These are phyloP conservation scores for Sporobolomyces pararoseus DNA, from an alignment of 768 basidiomycete species.

Conservation along the genomic window DNA sequence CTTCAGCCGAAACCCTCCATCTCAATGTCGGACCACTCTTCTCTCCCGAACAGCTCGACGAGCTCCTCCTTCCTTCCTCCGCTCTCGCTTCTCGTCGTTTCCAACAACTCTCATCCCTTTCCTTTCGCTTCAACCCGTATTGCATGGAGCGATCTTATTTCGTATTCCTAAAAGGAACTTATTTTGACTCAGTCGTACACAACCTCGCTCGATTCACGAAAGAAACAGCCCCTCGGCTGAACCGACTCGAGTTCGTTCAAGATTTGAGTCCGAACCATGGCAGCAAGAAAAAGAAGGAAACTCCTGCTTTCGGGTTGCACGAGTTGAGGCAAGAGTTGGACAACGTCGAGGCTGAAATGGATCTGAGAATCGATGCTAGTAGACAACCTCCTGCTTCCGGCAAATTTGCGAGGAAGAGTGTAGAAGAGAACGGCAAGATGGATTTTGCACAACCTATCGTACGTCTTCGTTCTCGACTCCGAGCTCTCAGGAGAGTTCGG, in stretches of 20 bases:
- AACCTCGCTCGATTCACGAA: conserved; percentile 65
- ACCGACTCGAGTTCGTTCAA: conserved; percentile 50
- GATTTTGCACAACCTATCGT: conserved; percentile 73
- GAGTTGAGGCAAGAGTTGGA: conserved; percentile 39
- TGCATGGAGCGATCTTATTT: conserved; percentile 67
- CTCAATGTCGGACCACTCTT: conserved; percentile 76
- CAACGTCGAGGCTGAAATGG: not conserved
- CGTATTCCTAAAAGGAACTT: conserved; percentile 76
- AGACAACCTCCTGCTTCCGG: conserved; percentile 6
- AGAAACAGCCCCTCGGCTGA: conserved; percentile 44
- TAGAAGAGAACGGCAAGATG: conserved; percentile 49
- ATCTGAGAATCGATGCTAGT: conserved; percentile 1
- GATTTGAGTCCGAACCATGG: conserved; percentile 48
- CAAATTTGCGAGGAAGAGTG: not conserved
- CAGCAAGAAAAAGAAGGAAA: conserved; percentile 35
- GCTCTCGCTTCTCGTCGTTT: not conserved
- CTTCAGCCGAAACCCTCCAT: conserved; percentile 55
- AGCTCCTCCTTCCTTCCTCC: conserved; percentile 55
- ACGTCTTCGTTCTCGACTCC: conserved; percentile 16
- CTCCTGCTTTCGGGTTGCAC: conserved; percentile 41
- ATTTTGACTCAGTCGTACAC: conserved; percentile 70
- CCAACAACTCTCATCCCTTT: conserved; percentile 55
- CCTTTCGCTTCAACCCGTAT: conserved; percentile 79
- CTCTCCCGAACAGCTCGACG: conserved; percentile 73
- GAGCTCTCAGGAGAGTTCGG: not conserved